Evolutionary conservation across 768 basidiomycete genomes (phyloP).

Genomic region (Xanthoconium stramineum): DNA sequence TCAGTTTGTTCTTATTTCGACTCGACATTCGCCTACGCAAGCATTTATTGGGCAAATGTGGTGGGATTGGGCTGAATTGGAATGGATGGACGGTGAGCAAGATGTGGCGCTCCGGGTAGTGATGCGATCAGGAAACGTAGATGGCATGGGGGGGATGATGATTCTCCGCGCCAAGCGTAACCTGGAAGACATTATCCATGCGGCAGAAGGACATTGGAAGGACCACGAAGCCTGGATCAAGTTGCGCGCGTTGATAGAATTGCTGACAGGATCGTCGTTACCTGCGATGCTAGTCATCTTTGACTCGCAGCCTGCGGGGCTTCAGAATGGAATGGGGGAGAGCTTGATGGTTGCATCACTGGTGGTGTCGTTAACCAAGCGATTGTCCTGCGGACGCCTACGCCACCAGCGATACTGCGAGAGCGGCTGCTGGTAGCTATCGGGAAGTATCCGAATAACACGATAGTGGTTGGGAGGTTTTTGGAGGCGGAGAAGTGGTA

Average conservation of each 20-base stretch:
- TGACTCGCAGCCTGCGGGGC: slow-evolving; percentile 26
- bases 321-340: slow-evolving; percentile 35
- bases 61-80: slow-evolving; percentile 86
- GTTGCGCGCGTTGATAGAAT: slow-evolving; percentile 60
- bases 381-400: slow-evolving; percentile 50
- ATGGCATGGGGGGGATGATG: slow-evolving; percentile 50
- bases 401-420: slow-evolving; percentile 56
- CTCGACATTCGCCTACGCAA: slow-evolving; percentile 35
- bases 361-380: slow-evolving; percentile 57
- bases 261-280: slow-evolving; percentile 47
- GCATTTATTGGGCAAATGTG: slow-evolving; percentile 50
- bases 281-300: slow-evolving; percentile 39
- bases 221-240: slow-evolving; percentile 65
- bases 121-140: slow-evolving; percentile 50
- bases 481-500: slow-evolving; percentile 75
- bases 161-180: slow-evolving; percentile 62
- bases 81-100: slow-evolving; percentile 60
- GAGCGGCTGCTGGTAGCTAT: slow-evolving; percentile 55
- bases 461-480: slow-evolving; percentile 67
- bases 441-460: slow-evolving; percentile 63
- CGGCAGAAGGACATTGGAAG: slow-evolving; percentile 42
- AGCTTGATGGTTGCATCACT: slow-evolving; percentile 55
- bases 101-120: slow-evolving; percentile 53
- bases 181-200: slow-evolving; percentile 49
- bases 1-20: slow-evolving; percentile 56